Evolutionary conservation across 164 flowering plant genomes (phyloP), one percentile per base, ranked within the genome.

Genomic region (Amborella trichopoda): DNA sequence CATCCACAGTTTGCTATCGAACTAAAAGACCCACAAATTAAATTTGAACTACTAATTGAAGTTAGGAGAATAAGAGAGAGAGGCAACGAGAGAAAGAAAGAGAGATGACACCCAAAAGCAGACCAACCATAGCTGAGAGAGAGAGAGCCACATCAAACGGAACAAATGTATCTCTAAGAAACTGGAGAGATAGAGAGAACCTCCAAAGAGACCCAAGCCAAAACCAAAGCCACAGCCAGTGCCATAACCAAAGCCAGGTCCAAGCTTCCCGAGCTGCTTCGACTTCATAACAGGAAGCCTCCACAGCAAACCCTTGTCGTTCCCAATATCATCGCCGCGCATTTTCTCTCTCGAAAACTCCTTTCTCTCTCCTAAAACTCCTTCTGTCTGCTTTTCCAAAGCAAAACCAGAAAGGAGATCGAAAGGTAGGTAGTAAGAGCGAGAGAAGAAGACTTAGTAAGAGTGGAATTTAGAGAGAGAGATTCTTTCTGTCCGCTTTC

Each of bases 211-310:
- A 3, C 98, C 98, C 22, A 73, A 11, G 27, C 85, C 96, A 40
- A 83, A 41, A 50, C 96, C 98, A 17, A 83, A 19, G 21, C 98
- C 96, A 48, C 95, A 91, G 66, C 98, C 98, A 32, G 68, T 80
- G 48, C 98, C 98, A 43, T 76, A 2, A 14, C 94, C 98, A 47
- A 91, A 87, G 62, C 66, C 94, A n/a, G 98, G 98, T 4, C 96
- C 98, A 13, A 83, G 50, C 61, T 76, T 87, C 25, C 96, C 98
- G 8, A 91, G 22, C 3, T 74, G 70, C 57, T 68, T 76, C 18
- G 75, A 49, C 26, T 66, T 70, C 18, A 81, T 14, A 18, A 55
- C 71, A 5, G 98, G 96, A 21, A 91, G 83, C 72, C 64, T 81
- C 98, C 96, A 90, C 5, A 83, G 47, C 56, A 74, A 47, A 0